A percentile compares a stretch with the other conserved stretches of the same genome.
phyloP scores from a whole-genome alignment of 257 asterid species.

The Handroanthus guayacan region DNA sequence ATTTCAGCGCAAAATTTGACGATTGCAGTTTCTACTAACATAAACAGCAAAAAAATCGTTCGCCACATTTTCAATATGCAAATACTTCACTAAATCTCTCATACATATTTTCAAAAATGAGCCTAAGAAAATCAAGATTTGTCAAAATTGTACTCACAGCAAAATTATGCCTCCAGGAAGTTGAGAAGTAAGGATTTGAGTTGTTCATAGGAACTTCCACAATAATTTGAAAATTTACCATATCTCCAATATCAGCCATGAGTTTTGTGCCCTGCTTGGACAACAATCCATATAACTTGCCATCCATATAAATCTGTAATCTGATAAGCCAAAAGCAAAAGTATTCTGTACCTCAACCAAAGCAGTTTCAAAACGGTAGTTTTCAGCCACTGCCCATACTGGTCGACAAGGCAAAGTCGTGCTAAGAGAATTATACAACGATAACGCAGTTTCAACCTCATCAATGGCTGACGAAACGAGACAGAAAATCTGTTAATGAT shows the following conservation, averaged over 20 bases:
- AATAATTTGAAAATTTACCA: constrained; percentile 63
- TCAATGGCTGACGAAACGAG: constrained; percentile 46
- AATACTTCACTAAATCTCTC: background rate
- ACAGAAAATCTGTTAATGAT: background rate
- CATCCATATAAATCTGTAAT: background rate
- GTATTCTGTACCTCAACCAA: constrained; percentile 59
- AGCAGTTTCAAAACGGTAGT: constrained; percentile 76
- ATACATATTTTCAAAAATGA: background rate
- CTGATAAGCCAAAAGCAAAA: constrained; percentile 2
- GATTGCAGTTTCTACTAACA: background rate
- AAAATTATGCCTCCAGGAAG: constrained; percentile 76
- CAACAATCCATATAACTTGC: background rate
- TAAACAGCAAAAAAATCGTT: background rate
- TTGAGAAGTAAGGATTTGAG: constrained; percentile 70
- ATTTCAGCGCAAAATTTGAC: background rate
- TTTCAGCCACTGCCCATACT: constrained; percentile 82
- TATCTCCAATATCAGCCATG: constrained; percentile 66
- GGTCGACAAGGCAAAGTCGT: constrained; percentile 48
- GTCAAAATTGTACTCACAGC: constrained; percentile 47
- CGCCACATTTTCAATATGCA: background rate
- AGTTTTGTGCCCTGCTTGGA: constrained; percentile 56
- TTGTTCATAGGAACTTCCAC: constrained; percentile 71
- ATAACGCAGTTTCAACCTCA: constrained; percentile 62
- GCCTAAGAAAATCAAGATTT: background rate
- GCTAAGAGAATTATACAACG: constrained; percentile 55